Base-by-base conservation (phyloP, 441 rosid genomes). In the Gossypium laxum region DNA sequence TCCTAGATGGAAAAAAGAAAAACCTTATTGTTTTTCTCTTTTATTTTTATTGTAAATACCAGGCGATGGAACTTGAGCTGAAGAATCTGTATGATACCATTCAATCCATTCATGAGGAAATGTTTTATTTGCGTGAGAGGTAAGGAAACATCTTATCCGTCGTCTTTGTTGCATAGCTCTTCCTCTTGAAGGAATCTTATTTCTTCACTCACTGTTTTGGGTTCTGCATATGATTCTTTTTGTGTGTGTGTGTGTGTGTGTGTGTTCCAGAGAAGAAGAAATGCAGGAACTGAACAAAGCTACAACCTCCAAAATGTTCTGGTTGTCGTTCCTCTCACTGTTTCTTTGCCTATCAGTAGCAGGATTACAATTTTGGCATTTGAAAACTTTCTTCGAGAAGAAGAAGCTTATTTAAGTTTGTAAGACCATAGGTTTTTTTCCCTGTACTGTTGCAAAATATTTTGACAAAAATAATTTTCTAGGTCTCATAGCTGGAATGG, bases 121-220 rank as follows among this genome's bases (percentile, higher is more conserved):
- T 89, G 90, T 85, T 81, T 69, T 83, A 83, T 75, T 86, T 89
- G 60, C 88, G 90, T 0, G 88, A 81, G 64, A 89, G 94, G 94
- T 89, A 80, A 75, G 4, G 14, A 24, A 50, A 54, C 22, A 17
- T 61, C 10, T 50, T 48, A 11, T 48, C 57, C 0, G 7, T 4
- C 1, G 8, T 4, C 12, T 17, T 26, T 45, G 18, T 47, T 10
- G 22, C 12, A 21, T 55, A 55, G 28, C 38, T 14, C 38, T 45
- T n/a, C 26, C 7, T 26, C 62, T 19, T 22, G 3, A 7, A 19
- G 5, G 21, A 59, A 21, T 52, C 21, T 28, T 67, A 1, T 34
- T 71, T 65, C 11, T 69, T 11, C 1, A 11, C 5, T 56, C 22
- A 14, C 34, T 17, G 50, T 14, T 5, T 63, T 15, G 3, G 48